These are phyloP conservation scores for Umbelopsis sp. DNA, from an alignment of 192 early-diverging fungal genomes.

Conservation along the genomic window DNA sequence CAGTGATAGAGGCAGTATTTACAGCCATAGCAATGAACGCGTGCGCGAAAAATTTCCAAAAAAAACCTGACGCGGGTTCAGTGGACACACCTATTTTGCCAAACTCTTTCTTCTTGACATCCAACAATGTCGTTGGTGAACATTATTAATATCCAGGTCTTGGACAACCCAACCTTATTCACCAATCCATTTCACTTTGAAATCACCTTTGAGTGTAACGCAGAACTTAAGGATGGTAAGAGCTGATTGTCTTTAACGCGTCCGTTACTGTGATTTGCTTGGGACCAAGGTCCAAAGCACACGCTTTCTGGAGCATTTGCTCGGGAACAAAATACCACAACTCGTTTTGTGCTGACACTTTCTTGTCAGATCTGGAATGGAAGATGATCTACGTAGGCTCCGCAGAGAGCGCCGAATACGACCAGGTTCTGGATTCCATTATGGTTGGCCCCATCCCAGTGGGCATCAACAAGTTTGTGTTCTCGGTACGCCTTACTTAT, in stretches of 20 bases:
- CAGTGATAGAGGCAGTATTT: no score
- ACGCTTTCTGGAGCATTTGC: background rate
- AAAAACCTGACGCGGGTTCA: background rate
- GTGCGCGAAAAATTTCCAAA: no score
- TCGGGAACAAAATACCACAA: background rate
- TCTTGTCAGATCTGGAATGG: conserved; percentile 84
- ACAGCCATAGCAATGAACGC: no score
- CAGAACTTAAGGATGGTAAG: conserved; percentile 82
- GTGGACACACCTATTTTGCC: background rate
- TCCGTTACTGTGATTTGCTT: background rate
- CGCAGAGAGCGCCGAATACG: conserved; percentile 77
- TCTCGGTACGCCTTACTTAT: conserved; percentile 61
- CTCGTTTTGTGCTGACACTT: background rate
- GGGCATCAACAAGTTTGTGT: conserved; percentile 92
- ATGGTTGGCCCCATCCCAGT: conserved; percentile 96
- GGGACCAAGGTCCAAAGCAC: background rate
- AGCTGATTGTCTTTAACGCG: background rate
- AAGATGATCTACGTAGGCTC: conserved; percentile 96
- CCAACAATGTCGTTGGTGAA: conserved; percentile 76
- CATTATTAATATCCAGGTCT: conserved; percentile 81
- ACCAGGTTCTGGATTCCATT: conserved; percentile 94
- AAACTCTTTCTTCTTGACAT: background rate
- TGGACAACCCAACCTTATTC: conserved; percentile 86
- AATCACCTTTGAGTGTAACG: conserved; percentile 96
- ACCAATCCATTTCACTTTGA: conserved; percentile 86